Conservation (phyloP, 257 asterid genomes). For the Solanum tacnaense region DNA sequence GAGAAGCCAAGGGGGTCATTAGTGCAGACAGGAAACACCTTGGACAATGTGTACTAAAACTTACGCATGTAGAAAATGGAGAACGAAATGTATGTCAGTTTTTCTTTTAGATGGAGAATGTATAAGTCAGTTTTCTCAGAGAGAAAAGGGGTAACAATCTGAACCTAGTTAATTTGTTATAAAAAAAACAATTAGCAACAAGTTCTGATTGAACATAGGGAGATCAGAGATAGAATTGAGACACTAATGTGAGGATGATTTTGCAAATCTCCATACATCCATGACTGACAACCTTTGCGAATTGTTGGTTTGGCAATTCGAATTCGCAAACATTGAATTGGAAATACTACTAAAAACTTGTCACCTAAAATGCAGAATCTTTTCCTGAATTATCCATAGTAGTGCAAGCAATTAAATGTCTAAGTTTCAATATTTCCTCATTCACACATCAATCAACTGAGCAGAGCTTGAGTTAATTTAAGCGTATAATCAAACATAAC, state of each 20-base stretch:
- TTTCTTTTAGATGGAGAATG: background rate
- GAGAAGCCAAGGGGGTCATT: background rate
- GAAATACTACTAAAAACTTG: background rate
- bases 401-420: background rate
- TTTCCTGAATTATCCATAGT: background rate
- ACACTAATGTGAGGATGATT: background rate
- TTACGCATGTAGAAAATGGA: background rate
- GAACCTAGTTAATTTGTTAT: background rate
- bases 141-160: background rate
- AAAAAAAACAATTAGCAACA: background rate
- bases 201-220: background rate
- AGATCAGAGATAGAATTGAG: background rate
- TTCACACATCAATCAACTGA: background rate
- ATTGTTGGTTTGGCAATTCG: background rate
- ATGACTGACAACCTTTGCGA: background rate
- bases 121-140: background rate
- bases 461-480: background rate
- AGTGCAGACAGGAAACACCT: background rate
- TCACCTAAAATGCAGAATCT: background rate
- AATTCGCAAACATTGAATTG: background rate
- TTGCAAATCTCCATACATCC: background rate
- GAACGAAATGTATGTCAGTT: background rate
- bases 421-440: background rate
- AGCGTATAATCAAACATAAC: background rate
- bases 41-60: background rate